Evolutionary conservation across 768 basidiomycete genomes (phyloP), one percentile per base, ranked within the genome.

Genomic region (Flagelloscypha sp.): DNA sequence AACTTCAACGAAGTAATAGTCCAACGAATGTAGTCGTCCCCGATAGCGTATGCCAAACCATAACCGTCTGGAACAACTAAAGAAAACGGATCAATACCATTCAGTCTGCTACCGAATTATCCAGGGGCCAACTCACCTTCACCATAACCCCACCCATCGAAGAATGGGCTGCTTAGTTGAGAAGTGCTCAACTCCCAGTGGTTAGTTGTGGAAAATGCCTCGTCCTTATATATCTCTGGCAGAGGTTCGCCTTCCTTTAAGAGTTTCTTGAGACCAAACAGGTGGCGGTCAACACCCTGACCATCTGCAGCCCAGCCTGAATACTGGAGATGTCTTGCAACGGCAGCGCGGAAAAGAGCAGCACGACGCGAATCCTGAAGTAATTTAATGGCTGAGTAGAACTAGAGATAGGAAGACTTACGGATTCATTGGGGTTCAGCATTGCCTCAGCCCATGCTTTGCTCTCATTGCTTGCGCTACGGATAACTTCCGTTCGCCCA

Each of bases 91-190:
- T 37, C 7, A 7, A 32, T 21, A 46, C 15, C 10, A 17, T 22
- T 35, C 35, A 25, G 17, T 13, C 17, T 23, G 9, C 22, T 9
- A 16, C 6, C 40, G 22, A 12, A 34, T 27, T 3, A 27, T 7
- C 40, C 19, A 24, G 42, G 23, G 20, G 16, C 38, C 6, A 17
- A 57, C 71, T 44, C 40, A 87, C 86, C 86, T 72, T 94, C 88
- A 6, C 92, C 90, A 53, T 97, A 97, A 10, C 94, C 95, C 94
- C 94, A 98, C 15, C 90, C 90, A 47, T 93, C 87, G 22, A 99
- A 64, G 56, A 71, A 92, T 33, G 66, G 68, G 28, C 76, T 81
- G 33, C 79, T 82, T 38, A 98, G 62, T 58, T 95, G 87, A 43
- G 80, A 84, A 13, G 95, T 99, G 25, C 81, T 86, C 46, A 98